Evolutionary conservation across 2,329 filamentous ascomycete genomes (phyloP), one percentile per base, ranked within the genome.

Genomic region (Pleurostoma richardsiae): DNA sequence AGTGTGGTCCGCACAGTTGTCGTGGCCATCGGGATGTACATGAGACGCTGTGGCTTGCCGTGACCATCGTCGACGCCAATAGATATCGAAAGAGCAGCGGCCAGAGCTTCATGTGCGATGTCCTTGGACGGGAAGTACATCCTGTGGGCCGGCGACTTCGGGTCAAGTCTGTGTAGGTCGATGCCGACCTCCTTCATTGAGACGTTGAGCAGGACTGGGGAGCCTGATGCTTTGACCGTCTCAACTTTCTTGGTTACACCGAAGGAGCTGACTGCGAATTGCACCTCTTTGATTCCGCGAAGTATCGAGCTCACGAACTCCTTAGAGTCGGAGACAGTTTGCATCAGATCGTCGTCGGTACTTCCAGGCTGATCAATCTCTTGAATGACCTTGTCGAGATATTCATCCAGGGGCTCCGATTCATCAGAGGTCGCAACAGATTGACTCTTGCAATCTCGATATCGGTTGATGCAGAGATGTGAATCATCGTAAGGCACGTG

Each of bases 101-200:
- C 79, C 33, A 99, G 76, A 8, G 91, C 94, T 72, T 99, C 92
- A 64, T 99, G 94, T 10, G 94, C 94, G 58, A 96, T 84, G 61
- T 96, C 94, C 51, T 90, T 86, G 27, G 86, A 83, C 3, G 91
- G 88, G 61, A 99, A 99, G 67, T 99, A 97, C 94, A 97, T 99
- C 52, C 94, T 84, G 73, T 99, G 94, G 0, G 92, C 90, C 1
- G 94, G 90, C 11, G 91, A 96, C 58, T 89, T 92, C 39, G 89
- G 86, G 62, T 99, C 92, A 46, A 99, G 78, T 27, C 92, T 84
- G 62, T 97, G 86, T 39, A 99, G 73, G 61, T 99, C 94, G 61
- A 99, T 80, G 50, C 92, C 92, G 39, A 99, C 83, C 63, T 99
- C 95, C 64, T 99, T 97, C 80, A 96, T 95, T 5, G 92, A 90